Percentiles rank a stretch among this genome's conserved stretches.
Conservation (phyloP, 2,329 filamentous ascomycete species). For the Rhexocercosporidium sp. region DNA sequence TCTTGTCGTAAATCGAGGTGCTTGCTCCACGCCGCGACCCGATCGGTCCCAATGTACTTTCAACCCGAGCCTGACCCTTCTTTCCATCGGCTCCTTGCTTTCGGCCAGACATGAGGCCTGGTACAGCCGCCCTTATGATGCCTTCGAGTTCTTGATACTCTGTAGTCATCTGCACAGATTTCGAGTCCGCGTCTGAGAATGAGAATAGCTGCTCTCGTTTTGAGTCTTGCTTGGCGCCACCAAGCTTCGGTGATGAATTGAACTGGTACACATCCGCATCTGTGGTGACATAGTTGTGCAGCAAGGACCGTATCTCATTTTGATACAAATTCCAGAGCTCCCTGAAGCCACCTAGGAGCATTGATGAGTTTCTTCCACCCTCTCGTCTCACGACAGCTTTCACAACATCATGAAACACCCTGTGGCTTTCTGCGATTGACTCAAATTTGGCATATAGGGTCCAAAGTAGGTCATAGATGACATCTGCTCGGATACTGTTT, state of each 20-base stretch:
- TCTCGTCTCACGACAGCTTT: slow-evolving; percentile 85
- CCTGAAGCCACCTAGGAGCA: slow-evolving; percentile 86
- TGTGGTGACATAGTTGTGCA: slow-evolving; percentile 96
- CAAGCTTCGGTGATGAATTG: slow-evolving; percentile 66
- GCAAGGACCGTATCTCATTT: slow-evolving; percentile 91
- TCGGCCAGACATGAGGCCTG: slow-evolving; percentile 82
- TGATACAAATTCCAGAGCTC: slow-evolving; percentile 98
- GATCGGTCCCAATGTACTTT: slow-evolving; percentile 46
- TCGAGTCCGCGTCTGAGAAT: slow-evolving; percentile 82
- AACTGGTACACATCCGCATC: slow-evolving; percentile 78
- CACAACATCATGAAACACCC: slow-evolving; percentile 91
- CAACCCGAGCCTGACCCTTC: slow-evolving; percentile 45
- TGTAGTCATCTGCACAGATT: slow-evolving; percentile 76
- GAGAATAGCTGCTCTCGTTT: slow-evolving; percentile 70
- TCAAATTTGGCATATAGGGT: slow-evolving; percentile 96
- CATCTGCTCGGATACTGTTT: slow-evolving; percentile 78
- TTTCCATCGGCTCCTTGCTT: slow-evolving; percentile 49
- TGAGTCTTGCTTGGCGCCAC: slow-evolving; percentile 40
- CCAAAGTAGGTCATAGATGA: slow-evolving; percentile 90
- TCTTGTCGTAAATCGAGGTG: slow-evolving; percentile 39
- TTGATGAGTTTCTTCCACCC: slow-evolving; percentile 63
- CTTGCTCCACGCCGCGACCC: slow-evolving; percentile 43
- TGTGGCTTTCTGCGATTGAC: slow-evolving; percentile 93
- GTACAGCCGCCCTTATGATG: slow-evolving; percentile 90
- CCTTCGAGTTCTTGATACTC: slow-evolving; percentile 89